Evolutionary conservation across 257 asterid species (phyloP).

Genomic region (Linderniella brevidens): DNA sequence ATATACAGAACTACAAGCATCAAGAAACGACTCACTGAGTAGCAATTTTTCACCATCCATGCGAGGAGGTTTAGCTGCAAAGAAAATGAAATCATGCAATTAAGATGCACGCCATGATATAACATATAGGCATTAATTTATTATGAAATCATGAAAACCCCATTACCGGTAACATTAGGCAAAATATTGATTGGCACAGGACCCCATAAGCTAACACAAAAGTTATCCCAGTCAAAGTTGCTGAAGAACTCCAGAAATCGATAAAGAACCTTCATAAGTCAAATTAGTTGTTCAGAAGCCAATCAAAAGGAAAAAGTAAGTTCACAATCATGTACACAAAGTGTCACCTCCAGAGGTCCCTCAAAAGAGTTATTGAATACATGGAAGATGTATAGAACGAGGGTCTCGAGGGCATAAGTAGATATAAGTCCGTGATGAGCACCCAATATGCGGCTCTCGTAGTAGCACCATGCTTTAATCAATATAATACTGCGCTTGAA

Average conservation of each 20-base stretch:
- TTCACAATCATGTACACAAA: slow-evolving; percentile 4
- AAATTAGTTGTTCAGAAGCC: slow-evolving; percentile 15
- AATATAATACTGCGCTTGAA: slow-evolving; percentile 83
- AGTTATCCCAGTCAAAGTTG: slow-evolving; percentile 93
- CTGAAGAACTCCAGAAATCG: slow-evolving; percentile 99
- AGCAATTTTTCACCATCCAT: slow-evolving; percentile 78
- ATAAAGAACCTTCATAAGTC: slow-evolving; percentile 66
- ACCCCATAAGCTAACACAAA: slow-evolving; percentile 98
- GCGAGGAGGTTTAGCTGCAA: slow-evolving; percentile 78
- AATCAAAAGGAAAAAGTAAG: slow-evolving; percentile 10
- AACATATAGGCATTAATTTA: neutral
- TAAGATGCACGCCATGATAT: slow-evolving; percentile 7
- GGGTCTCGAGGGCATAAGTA: slow-evolving; percentile 84
- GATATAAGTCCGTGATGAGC: slow-evolving; percentile 90
- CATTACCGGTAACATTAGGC: slow-evolving; percentile 76
- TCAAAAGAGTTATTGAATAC: slow-evolving; percentile 83
- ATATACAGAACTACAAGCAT: slow-evolving; percentile 77
- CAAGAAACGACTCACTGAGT: slow-evolving; percentile 83
- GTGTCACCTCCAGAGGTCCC: slow-evolving; percentile 91
- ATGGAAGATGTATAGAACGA: slow-evolving; percentile 93
- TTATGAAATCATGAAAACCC: slow-evolving; percentile 1
- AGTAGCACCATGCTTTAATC: slow-evolving; percentile 93
- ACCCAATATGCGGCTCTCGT: slow-evolving; percentile 83
- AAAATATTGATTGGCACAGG: slow-evolving; percentile 86
- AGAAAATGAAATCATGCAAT: slow-evolving; percentile 12